A percentile compares a stretch with the other conserved stretches of the same genome.
Evolutionary conservation across 805 yeast genomes (phyloP).

Genomic region (Kockiozyma suomiensis): DNA sequence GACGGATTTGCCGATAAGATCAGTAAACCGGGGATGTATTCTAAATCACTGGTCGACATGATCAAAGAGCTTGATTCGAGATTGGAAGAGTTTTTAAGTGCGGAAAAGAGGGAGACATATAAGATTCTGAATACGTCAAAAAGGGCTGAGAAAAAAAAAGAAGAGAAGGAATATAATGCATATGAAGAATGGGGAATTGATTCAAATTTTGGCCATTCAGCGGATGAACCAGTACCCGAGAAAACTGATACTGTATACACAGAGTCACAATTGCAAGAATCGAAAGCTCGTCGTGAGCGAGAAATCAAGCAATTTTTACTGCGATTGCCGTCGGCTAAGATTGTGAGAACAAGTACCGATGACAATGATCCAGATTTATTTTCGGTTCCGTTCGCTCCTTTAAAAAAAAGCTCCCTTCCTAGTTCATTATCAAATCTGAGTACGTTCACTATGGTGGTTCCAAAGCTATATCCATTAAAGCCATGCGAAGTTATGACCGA

Average conservation of each 20-base stretch:
- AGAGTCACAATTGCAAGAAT: conserved; percentile 11
- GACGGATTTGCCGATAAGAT: conserved; percentile 52
- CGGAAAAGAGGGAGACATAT: conserved; percentile 62
- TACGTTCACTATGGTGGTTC: conserved; percentile 26
- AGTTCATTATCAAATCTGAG: background rate
- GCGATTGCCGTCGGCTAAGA: conserved; percentile 19
- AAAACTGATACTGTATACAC: conserved; percentile 1
- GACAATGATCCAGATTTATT: conserved; percentile 10
- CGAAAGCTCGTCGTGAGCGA: conserved; percentile 23
- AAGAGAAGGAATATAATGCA: conserved; percentile 1
- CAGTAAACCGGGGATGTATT: conserved; percentile 40
- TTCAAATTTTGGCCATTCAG: background rate
- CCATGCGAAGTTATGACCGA: conserved; percentile 23
- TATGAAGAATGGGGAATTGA: conserved; percentile 28
- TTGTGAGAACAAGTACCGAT: conserved; percentile 5
- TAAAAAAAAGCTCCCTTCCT: background rate
- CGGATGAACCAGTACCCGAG: background rate
- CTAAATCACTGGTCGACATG: conserved; percentile 57
- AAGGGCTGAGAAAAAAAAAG: background rate
- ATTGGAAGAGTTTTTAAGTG: conserved; percentile 60
- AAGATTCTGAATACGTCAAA: conserved; percentile 53
- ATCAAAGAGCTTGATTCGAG: conserved; percentile 58
- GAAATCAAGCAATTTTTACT: conserved; percentile 25
- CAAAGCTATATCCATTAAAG: conserved; percentile 29
- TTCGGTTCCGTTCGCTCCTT: conserved; percentile 21